These are phyloP conservation scores for Amanita thiersii DNA, from an alignment of 768 basidiomycete genomes.

Conservation along the genomic window DNA sequence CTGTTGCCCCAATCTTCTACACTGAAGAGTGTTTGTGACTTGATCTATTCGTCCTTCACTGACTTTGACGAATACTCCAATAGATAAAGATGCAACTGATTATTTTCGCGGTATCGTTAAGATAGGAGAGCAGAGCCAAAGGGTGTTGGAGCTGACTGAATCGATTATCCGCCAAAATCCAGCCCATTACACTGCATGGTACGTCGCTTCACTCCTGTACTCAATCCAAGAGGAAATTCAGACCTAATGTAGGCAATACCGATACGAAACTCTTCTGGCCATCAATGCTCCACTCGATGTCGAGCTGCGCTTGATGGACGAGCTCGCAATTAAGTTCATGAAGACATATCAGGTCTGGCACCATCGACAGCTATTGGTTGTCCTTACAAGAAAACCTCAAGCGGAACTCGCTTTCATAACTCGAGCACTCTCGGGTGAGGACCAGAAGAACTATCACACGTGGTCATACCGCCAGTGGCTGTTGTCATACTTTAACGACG, in stretches of 20 bases:
- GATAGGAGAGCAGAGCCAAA: slow-evolving; percentile 65
- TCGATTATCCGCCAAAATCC: slow-evolving; percentile 86
- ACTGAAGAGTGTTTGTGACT: slow-evolving; percentile 68
- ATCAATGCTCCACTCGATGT: slow-evolving; percentile 58
- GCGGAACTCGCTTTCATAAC: slow-evolving; percentile 81
- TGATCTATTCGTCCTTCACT: slow-evolving; percentile 2
- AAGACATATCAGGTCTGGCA: slow-evolving; percentile 99
- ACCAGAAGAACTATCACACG: slow-evolving; percentile 97
- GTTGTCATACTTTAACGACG: slow-evolving; percentile 73
- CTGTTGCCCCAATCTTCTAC: slow-evolving; percentile 91
- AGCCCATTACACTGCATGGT: slow-evolving; percentile 97
- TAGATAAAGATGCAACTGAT: slow-evolving; percentile 89
- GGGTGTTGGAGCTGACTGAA: slow-evolving; percentile 86
- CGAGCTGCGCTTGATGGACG: slow-evolving; percentile 84
- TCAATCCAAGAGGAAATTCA: too few relatives aligned
- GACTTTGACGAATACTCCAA: slow-evolving; percentile 2
- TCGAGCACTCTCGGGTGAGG: slow-evolving; percentile 50
- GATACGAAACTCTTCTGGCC: slow-evolving; percentile 77
- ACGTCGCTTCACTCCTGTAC: slow-evolving; percentile 15
- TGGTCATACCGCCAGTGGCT: slow-evolving; percentile 98
- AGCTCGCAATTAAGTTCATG: slow-evolving; percentile 71
- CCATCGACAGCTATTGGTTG: slow-evolving; percentile 73
- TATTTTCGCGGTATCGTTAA: slow-evolving; percentile 86
- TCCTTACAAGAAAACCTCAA: slow-evolving; percentile 38
- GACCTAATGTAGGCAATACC: slow-evolving; percentile 73